Base-by-base conservation (phyloP, 2,329 filamentous ascomycete genomes). In the Trichoderma sp. region DNA sequence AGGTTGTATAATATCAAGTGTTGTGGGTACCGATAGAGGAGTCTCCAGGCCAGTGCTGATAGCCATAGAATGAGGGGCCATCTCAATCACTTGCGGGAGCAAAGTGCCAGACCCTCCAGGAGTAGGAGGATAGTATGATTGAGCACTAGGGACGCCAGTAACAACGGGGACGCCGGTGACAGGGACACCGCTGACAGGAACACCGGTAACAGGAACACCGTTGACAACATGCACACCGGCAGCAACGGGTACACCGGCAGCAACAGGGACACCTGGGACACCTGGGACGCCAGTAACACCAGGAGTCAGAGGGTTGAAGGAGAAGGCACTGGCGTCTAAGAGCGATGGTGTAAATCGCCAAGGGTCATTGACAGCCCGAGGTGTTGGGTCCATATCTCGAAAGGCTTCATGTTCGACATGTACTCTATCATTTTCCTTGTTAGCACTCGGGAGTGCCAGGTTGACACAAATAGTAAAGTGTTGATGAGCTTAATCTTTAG, bases 331-430 rank as follows among this genome's bases (percentile, higher is more conserved):
- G 21, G 93, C 89, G 77, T 98, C 95, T 77, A 98, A 87, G 69
- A 97, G 84, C 27, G 94, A 96, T 4, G 94, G 93, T 2, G 94
- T 97, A 76, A 97, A 94, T 73, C 92, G 88, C 90, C 94, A 96
- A 74, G 87, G 89, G 74, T 97, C 94, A 75, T 91, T 89, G 53
- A 91, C 87, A 21, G 90, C 91, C 77, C 92, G 88, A 5, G 93
- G 93, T 4, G 93, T 97, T 24, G 92, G 91, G 76, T 97, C 93
- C 76, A 92, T 88, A 80, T 96, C 92, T 78, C 83, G 81, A 74
- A 87, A 88, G 47, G 73, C 73, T 70, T 78, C 76, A 70, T 75
- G 73, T 49, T 71, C 72, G 33, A 77, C 69, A 52, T 73, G 73
- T 40, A 68, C 68, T 59, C 76, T 78, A 56, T 64, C 35, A 52